Evolutionary conservation across 331 rosid species (phyloP), one percentile per base, ranked within the genome.

Genomic region (Ulmus americana): DNA sequence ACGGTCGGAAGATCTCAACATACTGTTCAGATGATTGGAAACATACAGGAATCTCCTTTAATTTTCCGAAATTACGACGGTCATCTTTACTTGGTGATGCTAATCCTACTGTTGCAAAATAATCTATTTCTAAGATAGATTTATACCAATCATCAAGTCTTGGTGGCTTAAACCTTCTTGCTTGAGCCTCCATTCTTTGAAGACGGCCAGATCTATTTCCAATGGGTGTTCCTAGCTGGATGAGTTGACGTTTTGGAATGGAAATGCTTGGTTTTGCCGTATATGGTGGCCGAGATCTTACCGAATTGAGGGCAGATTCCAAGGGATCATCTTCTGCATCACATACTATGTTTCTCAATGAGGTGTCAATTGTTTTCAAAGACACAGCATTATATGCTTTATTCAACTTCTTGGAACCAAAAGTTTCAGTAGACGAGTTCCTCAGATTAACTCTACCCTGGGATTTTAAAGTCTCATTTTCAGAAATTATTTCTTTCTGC

Each of bases 21-120:
- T 92, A 92, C 68, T 92, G 91, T 71, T 92, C 94, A 41, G 90
- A 80, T 59, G 98, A 89, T 75, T 86, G 86, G 70, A 92, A 92
- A 81, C 73, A 62, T 44, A 85, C 82, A 70, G 98, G 98, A 79
- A 92, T 89, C 80, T 86, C 87, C 78, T 83, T 86, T 42, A 92
- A 80, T 54, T 86, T 86, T 70, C 72, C 75, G 68, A 41, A 72
- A 69, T 66, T 67, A 47, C 12, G 77, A n/a, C 55, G 81, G 58
- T 80, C 87, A 80, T 80, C 90, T 77, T 82, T 82, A 77, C 79
- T 80, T 47, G 80, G 61, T 12, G 97, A 73, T 60, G 85, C 56
- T 80, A 82, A 82, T 43, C 95, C 95, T 7, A 85, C 86, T 49
- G 79, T 69, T 38, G 79, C 75, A 76, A 86, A 92, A 74, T 85